Percentiles rank a stretch among this genome's conserved stretches.
Evolutionary conservation across 2,329 filamentous ascomycete species (phyloP).

Genomic region (Trichoderma sp.): DNA sequence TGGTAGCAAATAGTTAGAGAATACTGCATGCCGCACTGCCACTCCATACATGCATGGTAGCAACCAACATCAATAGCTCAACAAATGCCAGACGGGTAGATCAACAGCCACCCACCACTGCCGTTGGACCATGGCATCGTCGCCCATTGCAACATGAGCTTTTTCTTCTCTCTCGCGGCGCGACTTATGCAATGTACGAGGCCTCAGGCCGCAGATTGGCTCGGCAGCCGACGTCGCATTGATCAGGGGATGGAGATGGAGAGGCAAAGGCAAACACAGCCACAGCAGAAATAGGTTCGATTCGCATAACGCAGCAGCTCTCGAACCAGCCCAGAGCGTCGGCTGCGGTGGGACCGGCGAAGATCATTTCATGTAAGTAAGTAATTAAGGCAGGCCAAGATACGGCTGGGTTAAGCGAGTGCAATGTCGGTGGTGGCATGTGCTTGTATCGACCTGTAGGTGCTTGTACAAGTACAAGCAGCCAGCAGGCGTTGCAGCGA

Average conservation of each 20-base stretch:
- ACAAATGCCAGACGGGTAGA: constrained; percentile 8
- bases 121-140: not conserved
- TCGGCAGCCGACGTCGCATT: constrained; percentile 1
- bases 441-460: not conserved
- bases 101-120: not conserved
- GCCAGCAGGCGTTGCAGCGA: not conserved
- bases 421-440: not conserved
- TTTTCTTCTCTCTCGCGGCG: not conserved
- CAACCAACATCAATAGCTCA: not conserved
- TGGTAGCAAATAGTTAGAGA: not conserved
- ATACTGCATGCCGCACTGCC: not conserved
- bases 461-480: not conserved
- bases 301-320: not conserved
- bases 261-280: not conserved
- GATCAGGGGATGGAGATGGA: not conserved
- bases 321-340: constrained; percentile 15
- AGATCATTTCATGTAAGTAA: constrained; percentile 11
- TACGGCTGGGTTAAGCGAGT: constrained; percentile 20
- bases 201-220: not conserved
- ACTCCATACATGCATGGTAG: not conserved
- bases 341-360: constrained; percentile 21
- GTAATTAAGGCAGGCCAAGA: not conserved
- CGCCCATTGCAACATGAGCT: not conserved
- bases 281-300: not conserved
- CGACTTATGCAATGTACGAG: not conserved